These are phyloP conservation scores for Morella rubra DNA, from an alignment of 306 rosid genomes.

Conservation along the genomic window DNA sequence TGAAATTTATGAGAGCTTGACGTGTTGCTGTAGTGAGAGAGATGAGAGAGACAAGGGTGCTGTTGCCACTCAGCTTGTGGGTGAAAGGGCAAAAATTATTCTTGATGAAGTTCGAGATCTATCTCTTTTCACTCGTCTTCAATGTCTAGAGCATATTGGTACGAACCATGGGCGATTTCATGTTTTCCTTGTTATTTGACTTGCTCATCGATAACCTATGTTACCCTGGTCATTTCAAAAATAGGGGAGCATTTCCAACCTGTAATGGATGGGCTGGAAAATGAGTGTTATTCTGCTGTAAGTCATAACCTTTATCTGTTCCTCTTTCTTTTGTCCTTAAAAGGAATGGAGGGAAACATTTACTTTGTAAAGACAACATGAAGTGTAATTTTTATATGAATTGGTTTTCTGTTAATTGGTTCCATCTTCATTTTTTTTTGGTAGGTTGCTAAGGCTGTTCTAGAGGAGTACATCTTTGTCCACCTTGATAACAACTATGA, in stretches of 20 bases:
- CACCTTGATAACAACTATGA: conserved; percentile 76
- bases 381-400: neutral
- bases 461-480: conserved; percentile 70
- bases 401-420: conserved; percentile 5
- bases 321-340: neutral
- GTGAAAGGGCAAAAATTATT: conserved; percentile 84
- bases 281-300: conserved; percentile 56
- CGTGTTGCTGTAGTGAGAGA: conserved; percentile 60
- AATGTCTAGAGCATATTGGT: conserved; percentile 86
- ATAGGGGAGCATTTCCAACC: conserved; percentile 79
- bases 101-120: conserved; percentile 75
- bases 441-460: conserved; percentile 77
- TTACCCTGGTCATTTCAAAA: conserved; percentile 34
- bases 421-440: conserved; percentile 17
- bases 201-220: conserved; percentile 14
- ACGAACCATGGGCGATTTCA: conserved; percentile 27
- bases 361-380: neutral
- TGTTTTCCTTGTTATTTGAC: conserved; percentile 7
- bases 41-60: conserved; percentile 69
- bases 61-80: conserved; percentile 82
- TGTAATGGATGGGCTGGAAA: conserved; percentile 50
- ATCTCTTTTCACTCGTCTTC: conserved; percentile 54
- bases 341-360: conserved; percentile 6
- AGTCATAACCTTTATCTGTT: conserved; percentile 34
- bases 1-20: conserved; percentile 71